These are phyloP conservation scores for Backusella tuberculispora DNA, from an alignment of 192 early-diverging fungal genomes.

Conservation along the genomic window DNA sequence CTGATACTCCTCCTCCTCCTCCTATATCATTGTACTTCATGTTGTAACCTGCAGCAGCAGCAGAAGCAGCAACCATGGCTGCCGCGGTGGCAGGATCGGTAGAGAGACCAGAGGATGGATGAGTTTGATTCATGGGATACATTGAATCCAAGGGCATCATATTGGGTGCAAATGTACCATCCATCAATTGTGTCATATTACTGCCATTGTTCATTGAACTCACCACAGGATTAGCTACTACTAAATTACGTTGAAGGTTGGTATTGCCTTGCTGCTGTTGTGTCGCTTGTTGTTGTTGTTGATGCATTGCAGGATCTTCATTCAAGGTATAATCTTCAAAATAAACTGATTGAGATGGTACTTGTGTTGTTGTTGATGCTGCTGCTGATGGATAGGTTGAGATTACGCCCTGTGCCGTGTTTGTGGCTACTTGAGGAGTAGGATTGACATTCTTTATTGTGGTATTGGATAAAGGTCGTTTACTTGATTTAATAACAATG, in stretches of 20 bases:
- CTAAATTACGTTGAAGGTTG: no score
- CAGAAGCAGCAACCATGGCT: not conserved
- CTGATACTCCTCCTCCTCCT: not conserved
- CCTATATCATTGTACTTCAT: not conserved
- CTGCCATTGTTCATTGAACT: not conserved
- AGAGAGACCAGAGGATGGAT: not conserved
- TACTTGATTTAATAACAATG: not conserved
- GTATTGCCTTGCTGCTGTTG: not conserved
- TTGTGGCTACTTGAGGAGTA: not conserved
- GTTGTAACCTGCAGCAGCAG: not conserved
- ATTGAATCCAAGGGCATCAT: constrained; percentile 8
- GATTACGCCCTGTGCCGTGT: not conserved
- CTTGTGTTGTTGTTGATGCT: not conserved
- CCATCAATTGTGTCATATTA: not conserved
- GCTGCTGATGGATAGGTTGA: not conserved
- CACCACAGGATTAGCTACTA: no score
- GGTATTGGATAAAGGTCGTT: not conserved
- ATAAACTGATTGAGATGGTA: constrained; percentile 6
- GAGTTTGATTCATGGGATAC: not conserved
- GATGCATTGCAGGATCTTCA: not conserved
- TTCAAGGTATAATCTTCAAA: not conserved
- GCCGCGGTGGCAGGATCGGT: not conserved
- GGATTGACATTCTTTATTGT: not conserved
- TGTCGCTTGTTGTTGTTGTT: not conserved
- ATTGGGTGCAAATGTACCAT: constrained; percentile 4